Evolutionary conservation across 192 early-diverging fungal genomes (phyloP), one percentile per base, ranked within the genome.

Genomic region (Allomyces macrogynus): DNA sequence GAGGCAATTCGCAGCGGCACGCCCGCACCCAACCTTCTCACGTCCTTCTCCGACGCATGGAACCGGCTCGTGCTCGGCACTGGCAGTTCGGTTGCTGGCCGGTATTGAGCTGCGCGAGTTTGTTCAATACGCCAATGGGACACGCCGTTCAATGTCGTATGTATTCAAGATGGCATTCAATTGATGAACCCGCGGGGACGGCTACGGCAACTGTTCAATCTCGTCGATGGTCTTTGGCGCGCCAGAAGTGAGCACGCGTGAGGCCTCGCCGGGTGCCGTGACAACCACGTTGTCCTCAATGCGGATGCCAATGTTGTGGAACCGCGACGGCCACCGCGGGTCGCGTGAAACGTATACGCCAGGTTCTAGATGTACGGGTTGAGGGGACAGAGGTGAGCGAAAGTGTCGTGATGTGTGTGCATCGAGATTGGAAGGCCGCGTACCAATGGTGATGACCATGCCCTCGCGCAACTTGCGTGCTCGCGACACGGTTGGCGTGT

Each of bases 271-370:
- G 3, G 76, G 72, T 65, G 79, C 74, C 3, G 87, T 88, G 70
- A 98, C 81, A 9, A 85, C 83, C 5, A 98, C 82, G 74, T 98
- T 89, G 71, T 98, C 95, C 68, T 98, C 95, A 44, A 98, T 95
- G 44, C 95, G 84, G 60, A 98, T 87, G 23, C 92, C 95, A 61
- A 92, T 89, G 0, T 90, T 89, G 16, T 89, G 87, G 71, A 85
- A 91, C 62, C 86, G 75, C 65, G 77, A 76, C 9, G 92, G 90
- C 73, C 87, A 98, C 14, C 71, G 75, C 67, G 73, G 61, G 43
- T 86, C 77, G 61, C 77, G 75, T 0, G 95, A 93, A 62, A 96
- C 84, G 71, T 98, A 98, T 5, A 98, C 40, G 1, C 92, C 95
- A 0, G 95, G 93, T 71, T 98, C 95, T 64, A 54, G 20, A 25